Conservation (phyloP, 139 green algal species). For the Volvox africanus region DNA sequence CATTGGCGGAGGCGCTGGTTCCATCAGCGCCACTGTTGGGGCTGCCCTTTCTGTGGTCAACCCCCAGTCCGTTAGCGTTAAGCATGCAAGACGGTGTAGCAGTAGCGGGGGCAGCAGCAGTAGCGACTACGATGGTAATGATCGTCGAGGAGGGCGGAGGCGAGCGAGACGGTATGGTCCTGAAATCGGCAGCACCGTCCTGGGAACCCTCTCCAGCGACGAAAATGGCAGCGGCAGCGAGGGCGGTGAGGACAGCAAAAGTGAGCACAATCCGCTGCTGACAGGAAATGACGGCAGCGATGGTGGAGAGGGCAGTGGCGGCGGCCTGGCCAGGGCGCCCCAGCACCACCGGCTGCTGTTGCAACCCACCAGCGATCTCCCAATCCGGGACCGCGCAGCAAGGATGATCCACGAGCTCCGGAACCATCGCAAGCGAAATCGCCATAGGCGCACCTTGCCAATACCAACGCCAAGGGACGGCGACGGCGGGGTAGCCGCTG, state of each 20-base stretch:
- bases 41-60: no score
- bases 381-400: constrained; percentile 4
- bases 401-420: not conserved
- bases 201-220: no score
- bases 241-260: not conserved
- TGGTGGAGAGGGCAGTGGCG: not conserved
- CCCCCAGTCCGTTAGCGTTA: no score
- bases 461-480: no score
- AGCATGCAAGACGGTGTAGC: not conserved
- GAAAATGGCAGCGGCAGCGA: not conserved
- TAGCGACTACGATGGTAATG: not conserved
- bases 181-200: not conserved
- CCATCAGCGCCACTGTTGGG: no score
- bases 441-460: no score
- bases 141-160: not conserved
- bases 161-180: no score
- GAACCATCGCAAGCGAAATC: not conserved
- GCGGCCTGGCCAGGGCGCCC: not conserved
- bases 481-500: no score
- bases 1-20: no score
- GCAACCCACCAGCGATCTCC: constrained; percentile 11
- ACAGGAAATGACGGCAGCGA: not conserved
- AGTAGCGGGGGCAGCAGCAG: not conserved
- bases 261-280: constrained; percentile 25
- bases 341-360: not conserved